Conservation (phyloP, 2,329 filamentous ascomycete species). For the Fusarium nisikadoi region DNA sequence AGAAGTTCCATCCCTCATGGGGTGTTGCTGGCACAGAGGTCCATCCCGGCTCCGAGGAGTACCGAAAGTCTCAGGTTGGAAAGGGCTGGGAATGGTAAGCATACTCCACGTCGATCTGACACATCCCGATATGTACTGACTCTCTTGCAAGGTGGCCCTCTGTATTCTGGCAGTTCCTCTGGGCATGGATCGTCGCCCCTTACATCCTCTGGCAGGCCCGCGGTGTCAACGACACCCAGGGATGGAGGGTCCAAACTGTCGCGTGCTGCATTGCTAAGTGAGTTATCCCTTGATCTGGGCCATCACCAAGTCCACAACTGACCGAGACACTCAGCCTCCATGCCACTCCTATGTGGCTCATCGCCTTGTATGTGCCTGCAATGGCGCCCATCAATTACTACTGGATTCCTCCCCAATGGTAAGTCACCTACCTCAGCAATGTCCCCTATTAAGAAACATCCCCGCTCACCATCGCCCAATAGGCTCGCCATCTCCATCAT, state of each 20-base stretch:
- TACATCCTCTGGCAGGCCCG: slow-evolving; percentile 70
- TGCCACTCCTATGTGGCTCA: slow-evolving; percentile 74
- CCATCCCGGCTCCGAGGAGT: slow-evolving; percentile 60
- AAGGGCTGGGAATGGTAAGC: slow-evolving; percentile 73
- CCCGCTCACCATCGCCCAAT: slow-evolving; percentile 29
- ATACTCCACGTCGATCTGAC: not conserved
- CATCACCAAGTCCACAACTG: not conserved
- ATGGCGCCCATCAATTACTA: slow-evolving; percentile 64
- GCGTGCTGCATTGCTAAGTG: slow-evolving; percentile 60
- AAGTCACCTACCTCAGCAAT: slow-evolving; percentile 39
- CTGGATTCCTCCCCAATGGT: slow-evolving; percentile 72
- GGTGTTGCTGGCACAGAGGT: slow-evolving; percentile 72
- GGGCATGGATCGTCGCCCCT: slow-evolving; percentile 71
- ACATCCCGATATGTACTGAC: not conserved
- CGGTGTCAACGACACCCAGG: slow-evolving; percentile 70
- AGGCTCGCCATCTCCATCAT: slow-evolving; percentile 70
- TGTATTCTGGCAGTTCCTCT: slow-evolving; percentile 71
- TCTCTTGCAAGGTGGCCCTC: slow-evolving; percentile 63
- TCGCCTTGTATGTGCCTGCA: slow-evolving; percentile 64
- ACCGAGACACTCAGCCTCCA: slow-evolving; percentile 59
- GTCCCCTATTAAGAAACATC: not conserved
- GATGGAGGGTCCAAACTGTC: slow-evolving; percentile 73
- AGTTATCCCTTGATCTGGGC: slow-evolving; percentile 35
- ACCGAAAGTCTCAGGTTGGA: slow-evolving; percentile 57
- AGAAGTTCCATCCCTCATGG: slow-evolving; percentile 71